A percentile compares a stretch with the other conserved stretches of the same genome.
phyloP scores from a whole-genome alignment of 805 yeast genomes.

The Debaryomyces maramus region DNA sequence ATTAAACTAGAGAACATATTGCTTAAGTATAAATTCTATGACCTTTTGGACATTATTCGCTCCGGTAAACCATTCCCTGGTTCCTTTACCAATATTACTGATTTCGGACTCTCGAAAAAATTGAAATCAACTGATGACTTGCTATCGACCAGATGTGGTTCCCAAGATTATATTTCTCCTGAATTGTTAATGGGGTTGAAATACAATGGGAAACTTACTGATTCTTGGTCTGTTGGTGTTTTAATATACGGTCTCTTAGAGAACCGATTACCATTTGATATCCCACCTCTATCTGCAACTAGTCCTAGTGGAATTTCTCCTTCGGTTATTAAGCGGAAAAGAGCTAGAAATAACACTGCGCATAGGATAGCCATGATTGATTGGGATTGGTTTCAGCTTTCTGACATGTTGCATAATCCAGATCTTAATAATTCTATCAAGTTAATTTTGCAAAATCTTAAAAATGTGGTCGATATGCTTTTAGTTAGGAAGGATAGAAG shows the following conservation, averaged over 20 bases:
- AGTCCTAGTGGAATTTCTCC: constrained; percentile 33
- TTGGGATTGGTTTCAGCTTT: constrained; percentile 76
- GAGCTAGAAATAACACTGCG: constrained; percentile 56
- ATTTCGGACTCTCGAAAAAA: constrained; percentile 82
- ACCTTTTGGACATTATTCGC: constrained; percentile 24
- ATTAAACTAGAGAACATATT: constrained; percentile 84
- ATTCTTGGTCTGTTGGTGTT: constrained; percentile 95
- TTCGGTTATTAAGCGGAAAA: constrained; percentile 43
- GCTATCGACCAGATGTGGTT: constrained; percentile 88
- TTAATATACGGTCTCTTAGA: constrained; percentile 82
- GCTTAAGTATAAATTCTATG: constrained; percentile 34
- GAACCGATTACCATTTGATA: constrained; percentile 88
- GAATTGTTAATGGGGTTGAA: constrained; percentile 87
- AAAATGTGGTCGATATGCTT: constrained; percentile 29
- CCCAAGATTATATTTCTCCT: constrained; percentile 95
- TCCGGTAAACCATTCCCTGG: not conserved
- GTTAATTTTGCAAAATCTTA: constrained; percentile 21
- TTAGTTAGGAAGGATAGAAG: constrained; percentile 42
- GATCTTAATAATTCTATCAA: constrained; percentile 15
- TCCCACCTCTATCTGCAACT: constrained; percentile 54
- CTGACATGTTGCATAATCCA: constrained; percentile 14
- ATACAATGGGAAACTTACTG: constrained; percentile 89
- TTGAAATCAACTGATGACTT: constrained; percentile 61
- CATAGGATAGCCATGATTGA: constrained; percentile 90
- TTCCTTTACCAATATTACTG: constrained; percentile 61